These are phyloP conservation scores for Amanita rimosa DNA, from an alignment of 768 basidiomycete genomes.

Conservation along the genomic window DNA sequence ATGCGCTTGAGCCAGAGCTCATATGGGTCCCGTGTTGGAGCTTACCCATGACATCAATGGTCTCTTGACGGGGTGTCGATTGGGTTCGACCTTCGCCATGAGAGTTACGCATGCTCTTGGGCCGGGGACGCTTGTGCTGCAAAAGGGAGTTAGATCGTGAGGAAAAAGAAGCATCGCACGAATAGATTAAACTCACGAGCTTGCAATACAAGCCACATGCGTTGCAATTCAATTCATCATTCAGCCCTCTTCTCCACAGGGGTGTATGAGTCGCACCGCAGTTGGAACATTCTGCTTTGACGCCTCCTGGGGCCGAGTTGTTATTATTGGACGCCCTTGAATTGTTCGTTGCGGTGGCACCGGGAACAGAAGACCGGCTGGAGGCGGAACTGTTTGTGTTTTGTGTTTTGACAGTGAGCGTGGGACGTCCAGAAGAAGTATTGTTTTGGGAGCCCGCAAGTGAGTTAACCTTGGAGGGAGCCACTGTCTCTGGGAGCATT, in stretches of 20 bases:
- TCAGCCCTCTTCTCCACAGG: constrained; percentile 76
- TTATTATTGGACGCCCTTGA: constrained; percentile 15
- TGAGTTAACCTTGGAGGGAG: constrained; percentile 47
- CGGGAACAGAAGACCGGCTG: constrained; percentile 43
- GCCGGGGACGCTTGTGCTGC: constrained; percentile 81
- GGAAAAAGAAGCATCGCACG: constrained; percentile 1
- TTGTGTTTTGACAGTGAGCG: constrained; percentile 53
- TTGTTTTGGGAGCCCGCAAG: constrained; percentile 31
- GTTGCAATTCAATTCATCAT: constrained; percentile 85
- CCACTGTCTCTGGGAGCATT: constrained; percentile 38
- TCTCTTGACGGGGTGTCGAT: constrained; percentile 52
- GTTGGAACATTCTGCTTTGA: constrained; percentile 80
- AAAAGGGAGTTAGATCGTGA: constrained; percentile 8
- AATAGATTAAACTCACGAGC: constrained; percentile 35
- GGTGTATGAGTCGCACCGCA: constrained; percentile 86
- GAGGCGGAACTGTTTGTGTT: constrained; percentile 23
- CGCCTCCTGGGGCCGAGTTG: constrained; percentile 40
- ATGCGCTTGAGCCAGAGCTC: constrained; percentile 17
- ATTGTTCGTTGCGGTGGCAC: constrained; percentile 53
- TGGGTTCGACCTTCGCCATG: constrained; percentile 65
- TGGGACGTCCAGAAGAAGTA: constrained; percentile 35
- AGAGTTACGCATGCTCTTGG: constrained; percentile 75
- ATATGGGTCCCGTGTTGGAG: constrained; percentile 18
- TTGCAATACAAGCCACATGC: constrained; percentile 86
- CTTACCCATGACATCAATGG: constrained; percentile 64